Evolutionary conservation across 106 monocot species (phyloP).

Genomic region (Dioscorea zingiberensis): DNA sequence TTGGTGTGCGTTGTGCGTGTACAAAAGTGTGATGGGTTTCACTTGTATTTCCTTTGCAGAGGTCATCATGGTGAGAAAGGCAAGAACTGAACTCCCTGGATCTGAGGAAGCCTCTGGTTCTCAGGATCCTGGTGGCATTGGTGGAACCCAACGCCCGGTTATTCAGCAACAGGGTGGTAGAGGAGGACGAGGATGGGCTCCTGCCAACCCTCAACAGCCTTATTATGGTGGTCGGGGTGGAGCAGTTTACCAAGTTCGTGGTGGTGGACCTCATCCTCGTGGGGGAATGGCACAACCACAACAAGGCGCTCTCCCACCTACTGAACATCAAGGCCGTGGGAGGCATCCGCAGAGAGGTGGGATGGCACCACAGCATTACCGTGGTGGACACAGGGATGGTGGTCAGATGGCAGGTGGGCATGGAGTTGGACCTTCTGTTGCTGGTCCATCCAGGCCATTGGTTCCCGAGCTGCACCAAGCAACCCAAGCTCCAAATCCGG

Average conservation of each 20-base stretch:
- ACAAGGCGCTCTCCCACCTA: not conserved
- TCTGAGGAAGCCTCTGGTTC: constrained; percentile 28
- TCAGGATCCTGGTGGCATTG: constrained; percentile 21
- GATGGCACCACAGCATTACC: constrained; percentile 42
- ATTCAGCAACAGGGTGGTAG: not conserved
- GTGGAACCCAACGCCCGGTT: not conserved
- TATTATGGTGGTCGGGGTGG: constrained; percentile 47
- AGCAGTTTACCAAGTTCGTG: constrained; percentile 25
- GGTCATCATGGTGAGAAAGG: constrained; percentile 57
- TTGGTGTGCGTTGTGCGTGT: not conserved
- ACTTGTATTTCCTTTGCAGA: constrained; percentile 13
- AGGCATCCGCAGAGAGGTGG: constrained; percentile 38
- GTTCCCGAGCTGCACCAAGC: constrained; percentile 98
- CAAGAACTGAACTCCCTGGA: constrained; percentile 38
- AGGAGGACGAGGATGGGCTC: constrained; percentile 34
- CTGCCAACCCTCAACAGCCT: constrained; percentile 24
- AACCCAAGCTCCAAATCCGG: constrained; percentile 28
- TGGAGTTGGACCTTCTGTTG: constrained; percentile 27
- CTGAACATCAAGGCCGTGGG: constrained; percentile 41
- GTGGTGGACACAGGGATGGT: constrained; percentile 42
- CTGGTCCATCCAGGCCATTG: constrained; percentile 41
- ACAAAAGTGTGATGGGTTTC: not conserved
- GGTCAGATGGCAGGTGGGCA: constrained; percentile 18
- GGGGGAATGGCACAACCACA: constrained; percentile 27
- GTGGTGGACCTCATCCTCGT: constrained; percentile 19